Evolutionary conservation across 2,329 filamentous ascomycete genomes (phyloP), one percentile per base, ranked within the genome.

Genomic region (Venturia carpophila): DNA sequence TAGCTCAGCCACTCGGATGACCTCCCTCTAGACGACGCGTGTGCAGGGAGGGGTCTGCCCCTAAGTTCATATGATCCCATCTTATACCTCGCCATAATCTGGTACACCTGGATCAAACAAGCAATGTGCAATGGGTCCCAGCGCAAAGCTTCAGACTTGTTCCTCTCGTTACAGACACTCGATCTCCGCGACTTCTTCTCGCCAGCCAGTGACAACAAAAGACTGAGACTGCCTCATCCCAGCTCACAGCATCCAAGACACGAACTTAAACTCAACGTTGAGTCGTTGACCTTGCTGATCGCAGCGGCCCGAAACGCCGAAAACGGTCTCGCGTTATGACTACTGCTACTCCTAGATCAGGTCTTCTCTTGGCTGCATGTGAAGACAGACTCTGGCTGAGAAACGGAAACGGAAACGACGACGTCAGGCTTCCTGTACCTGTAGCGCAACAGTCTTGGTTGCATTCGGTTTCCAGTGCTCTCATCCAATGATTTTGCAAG

Each of bases 1-100:
- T 37, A 21, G 27, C 52, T 58, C 52, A 19, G 52, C 52, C 52
- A 37, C 52, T 58, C 52, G 17, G 52, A 58, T 34, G 30, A n/a
- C n/a, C n/a, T n/a, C n/a, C n/a, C n/a, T n/a, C 52, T 21, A 11
- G 19, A 24, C 52, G 52, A 58, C 52, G 52, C 52, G 49, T 34
- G 49, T 21, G 24, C 49, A 56, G 49, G 49, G 49, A 56, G 49
- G 13, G 30, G 13, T 56, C 49, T 21, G 30, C 30, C 30, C 30
- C 3, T 3, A 34, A 34, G 30, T 34, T 34, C 30, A 34, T 34
- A 11, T 9, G 39, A 4, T 10, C 39, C 2, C 27, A 55, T 58
- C 15, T 37, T 37, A 58, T 58, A 37, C 30, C 52, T 37, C 52
- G 9, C 30, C 52, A 58, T 37, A 10, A 30, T 37, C 2, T n/a